A percentile compares a stretch with the other conserved stretches of the same genome.
Conservation (phyloP, 2,329 filamentous ascomycete species). For the Aspergillus japonicus region DNA sequence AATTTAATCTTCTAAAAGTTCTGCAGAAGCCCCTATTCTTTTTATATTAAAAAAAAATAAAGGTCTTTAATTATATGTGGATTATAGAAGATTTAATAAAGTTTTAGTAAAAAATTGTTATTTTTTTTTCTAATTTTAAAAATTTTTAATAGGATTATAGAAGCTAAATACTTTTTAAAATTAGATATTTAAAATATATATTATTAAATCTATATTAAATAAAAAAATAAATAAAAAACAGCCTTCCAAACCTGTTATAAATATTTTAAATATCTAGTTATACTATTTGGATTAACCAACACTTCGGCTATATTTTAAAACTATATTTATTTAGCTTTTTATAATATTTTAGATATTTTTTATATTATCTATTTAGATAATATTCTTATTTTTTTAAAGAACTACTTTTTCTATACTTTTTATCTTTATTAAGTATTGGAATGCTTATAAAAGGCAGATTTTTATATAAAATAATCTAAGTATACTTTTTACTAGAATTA, state of each 20-base stretch:
- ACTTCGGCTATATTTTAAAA: too few species aligned
- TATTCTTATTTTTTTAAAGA: too few species aligned
- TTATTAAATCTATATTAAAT: background rate
- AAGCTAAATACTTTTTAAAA: background rate
- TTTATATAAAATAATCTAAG: background rate
- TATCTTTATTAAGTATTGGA: background rate
- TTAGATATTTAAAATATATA: background rate
- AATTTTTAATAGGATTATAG: background rate
- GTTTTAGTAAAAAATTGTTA: background rate
- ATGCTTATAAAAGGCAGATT: background rate
- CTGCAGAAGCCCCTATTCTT: background rate
- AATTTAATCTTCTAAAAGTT: constrained; percentile 1
- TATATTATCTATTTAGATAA: background rate
- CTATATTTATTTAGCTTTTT: too few species aligned
- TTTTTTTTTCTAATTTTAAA: background rate
- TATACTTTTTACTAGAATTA: background rate
- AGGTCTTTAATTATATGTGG: background rate
- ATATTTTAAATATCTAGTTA: background rate
- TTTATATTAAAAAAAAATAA: constrained; percentile 5
- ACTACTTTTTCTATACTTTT: background rate
- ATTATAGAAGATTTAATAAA: background rate
- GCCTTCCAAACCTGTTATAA: too few species aligned
- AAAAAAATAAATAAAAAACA: background rate
- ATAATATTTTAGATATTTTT: too few species aligned
- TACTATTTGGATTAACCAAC: too few species aligned